Evolutionary conservation across 2,329 filamentous ascomycete genomes (phyloP), one percentile per base, ranked within the genome.

Genomic region (Trichophaea hybrida): DNA sequence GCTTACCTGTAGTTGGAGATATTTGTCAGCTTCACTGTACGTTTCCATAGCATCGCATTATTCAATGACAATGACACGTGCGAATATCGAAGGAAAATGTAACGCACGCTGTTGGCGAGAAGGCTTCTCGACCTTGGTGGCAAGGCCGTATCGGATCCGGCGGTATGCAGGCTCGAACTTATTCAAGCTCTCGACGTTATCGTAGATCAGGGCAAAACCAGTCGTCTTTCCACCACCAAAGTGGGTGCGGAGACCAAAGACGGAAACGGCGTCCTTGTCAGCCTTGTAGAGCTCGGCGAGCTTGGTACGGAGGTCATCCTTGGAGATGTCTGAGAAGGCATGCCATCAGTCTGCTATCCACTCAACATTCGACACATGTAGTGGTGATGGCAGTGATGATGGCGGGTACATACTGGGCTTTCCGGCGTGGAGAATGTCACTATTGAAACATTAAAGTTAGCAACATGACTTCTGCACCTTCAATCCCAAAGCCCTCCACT

Each of bases 171-270:
- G 93, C 84, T 98, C 93, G 78, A 97, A 98, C 80, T 97, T 97
- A 88, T 96, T 96, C 85, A 98, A 85, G 72, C 90, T 88, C 82
- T 98, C 93, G 74, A 83, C 80, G 69, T 88, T 94, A 79, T 98
- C 93, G 84, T 98, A 98, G 80, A 98, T 82, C 73, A 97, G 88
- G 69, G 89, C 93, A 75, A 98, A 98, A 72, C 93, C 93, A 69
- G 91, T 97, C 77, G 88, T 95, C 86, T 98, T 98, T 82, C 93
- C 93, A 75, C 93, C 93, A 91, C 93, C 93, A 76, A 86, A 98
- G 76, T 97, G 91, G 72, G 93, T 98, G 77, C 88, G 87, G 77
- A 98, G 89, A 74, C 93, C 93, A 76, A 98, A 98, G 76, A 95
- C 89, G 76, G 85, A 90, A 77, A 97, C 85, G 79, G 94, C 87